Base-by-base conservation (phyloP, 805 yeast genomes). In the Nakazawaea wickerhamii region DNA sequence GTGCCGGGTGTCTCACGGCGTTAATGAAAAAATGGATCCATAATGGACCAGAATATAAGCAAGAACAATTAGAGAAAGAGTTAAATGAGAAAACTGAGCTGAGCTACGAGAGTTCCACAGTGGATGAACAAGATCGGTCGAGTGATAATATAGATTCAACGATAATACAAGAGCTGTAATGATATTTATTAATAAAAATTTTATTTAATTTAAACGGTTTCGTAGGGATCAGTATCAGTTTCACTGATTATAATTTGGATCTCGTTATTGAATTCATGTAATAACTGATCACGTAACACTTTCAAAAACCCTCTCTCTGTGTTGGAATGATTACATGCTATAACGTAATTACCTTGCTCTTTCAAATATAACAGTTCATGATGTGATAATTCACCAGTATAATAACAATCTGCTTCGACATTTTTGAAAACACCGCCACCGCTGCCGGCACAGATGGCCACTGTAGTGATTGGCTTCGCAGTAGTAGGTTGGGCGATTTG, bases 381-480 rank as follows among this genome's bases (percentile, higher is more conserved):
- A 55, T 93, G 99, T 19, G 95, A 82, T 50, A 93, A 64, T 58
- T 93, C 99, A 2, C 99, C 99, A 0, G 99, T 90, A 54, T 79
- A 75, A 57, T 74, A 84, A 32, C 89, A 66, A 53, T 93, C 98
- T 0, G 78, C 78, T 15, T 65, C 46, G 2, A 72, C 70, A 0
- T 80, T 80, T 38, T 68, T 68, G 61, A 88, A 81, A 1, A 90
- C 87, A 1, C 81, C 71, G 3, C 85, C 82, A 0, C 99, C 98
- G 2, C 96, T 84, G 0, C 99, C 99, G 3, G 99, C 98, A 62
- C 99, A 93, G 13, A 93, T 60, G 0, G 97, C 98, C 18, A 89
- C 66, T 0, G 75, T 71, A 19, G 59, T 61, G 41, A 88, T 70
- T 3, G 46, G 46, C 5, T 62, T 63, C 22, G 51, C 56, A 9